A percentile compares a stretch with the other conserved stretches of the same genome.
phyloP scores from a whole-genome alignment of 1,284 basidiomycete species.

The Cutaneotrichosporon spelunceum region DNA sequence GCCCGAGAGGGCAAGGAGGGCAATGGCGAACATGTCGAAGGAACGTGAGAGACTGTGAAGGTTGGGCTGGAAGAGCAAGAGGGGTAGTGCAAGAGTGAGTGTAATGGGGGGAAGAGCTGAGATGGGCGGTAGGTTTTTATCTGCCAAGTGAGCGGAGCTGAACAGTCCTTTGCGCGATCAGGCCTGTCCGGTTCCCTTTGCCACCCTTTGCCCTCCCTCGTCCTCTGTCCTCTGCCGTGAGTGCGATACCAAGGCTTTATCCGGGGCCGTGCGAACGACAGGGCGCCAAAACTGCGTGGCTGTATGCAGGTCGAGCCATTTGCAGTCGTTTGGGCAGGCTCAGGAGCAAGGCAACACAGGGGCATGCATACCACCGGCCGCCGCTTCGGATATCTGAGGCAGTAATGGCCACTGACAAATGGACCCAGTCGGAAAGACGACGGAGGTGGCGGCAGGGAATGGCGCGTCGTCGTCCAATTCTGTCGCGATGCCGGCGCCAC shows the following conservation, averaged over 20 bases:
- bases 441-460: no score
- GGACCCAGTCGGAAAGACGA: no score
- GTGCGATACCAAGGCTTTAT: not conserved
- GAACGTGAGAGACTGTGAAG: not conserved
- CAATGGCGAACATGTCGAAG: slow-evolving; percentile 12
- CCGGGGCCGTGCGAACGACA: not conserved
- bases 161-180: not conserved
- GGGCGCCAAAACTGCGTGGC: not conserved
- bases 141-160: no score
- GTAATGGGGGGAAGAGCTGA: not conserved
- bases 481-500: no score
- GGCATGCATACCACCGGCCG: no score
- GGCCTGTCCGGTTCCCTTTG: not conserved
- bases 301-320: no score
- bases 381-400: no score
- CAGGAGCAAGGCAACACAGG: no score
- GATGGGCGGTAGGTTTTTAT: not conserved
- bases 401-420: no score
- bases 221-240: not conserved
- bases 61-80: slow-evolving; percentile 4
- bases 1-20: slow-evolving; percentile 12
- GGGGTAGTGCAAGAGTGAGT: not conserved
- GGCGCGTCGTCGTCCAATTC: no score
- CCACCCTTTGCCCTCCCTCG: not conserved
- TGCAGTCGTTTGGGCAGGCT: no score